phyloP scores from a whole-genome alignment of 177 flowering plant species.

The Vitis hybrid region DNA sequence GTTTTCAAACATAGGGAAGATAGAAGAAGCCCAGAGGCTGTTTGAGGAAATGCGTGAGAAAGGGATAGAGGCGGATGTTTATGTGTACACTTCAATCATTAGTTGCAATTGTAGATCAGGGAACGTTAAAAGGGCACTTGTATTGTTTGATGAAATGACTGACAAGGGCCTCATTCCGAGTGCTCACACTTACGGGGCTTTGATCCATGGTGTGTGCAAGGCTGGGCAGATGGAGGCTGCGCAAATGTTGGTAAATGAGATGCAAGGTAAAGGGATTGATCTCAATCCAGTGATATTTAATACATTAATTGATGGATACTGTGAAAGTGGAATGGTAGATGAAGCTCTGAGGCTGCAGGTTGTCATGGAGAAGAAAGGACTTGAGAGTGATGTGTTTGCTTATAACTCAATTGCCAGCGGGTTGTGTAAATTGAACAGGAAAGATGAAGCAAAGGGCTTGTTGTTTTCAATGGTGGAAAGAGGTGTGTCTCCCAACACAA shows the following conservation, averaged over 20 bases:
- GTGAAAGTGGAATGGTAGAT: slow-evolving; percentile 35
- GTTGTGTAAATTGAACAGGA: slow-evolving; percentile 19
- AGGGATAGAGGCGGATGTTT: slow-evolving; percentile 32
- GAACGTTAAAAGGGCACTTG: slow-evolving; percentile 36
- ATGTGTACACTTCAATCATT: slow-evolving; percentile 35
- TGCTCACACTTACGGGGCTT: slow-evolving; percentile 38
- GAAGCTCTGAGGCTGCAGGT: slow-evolving; percentile 28
- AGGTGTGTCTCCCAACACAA: slow-evolving; percentile 40
- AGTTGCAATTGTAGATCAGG: slow-evolving; percentile 31
- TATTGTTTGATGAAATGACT: slow-evolving; percentile 39
- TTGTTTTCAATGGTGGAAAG: slow-evolving; percentile 52
- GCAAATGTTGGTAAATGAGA: slow-evolving; percentile 31
- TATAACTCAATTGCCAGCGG: slow-evolving; percentile 34
- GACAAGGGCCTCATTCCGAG: slow-evolving; percentile 33
- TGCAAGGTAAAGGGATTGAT: slow-evolving; percentile 34
- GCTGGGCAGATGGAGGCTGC: slow-evolving; percentile 44
- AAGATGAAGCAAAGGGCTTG: slow-evolving; percentile 38
- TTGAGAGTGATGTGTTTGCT: slow-evolving; percentile 27
- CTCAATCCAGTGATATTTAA: slow-evolving; percentile 32
- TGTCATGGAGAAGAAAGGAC: slow-evolving; percentile 33
- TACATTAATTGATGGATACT: slow-evolving; percentile 39
- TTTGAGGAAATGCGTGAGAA: slow-evolving; percentile 44
- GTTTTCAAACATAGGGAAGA: slow-evolving; percentile 16
- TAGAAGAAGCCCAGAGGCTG: slow-evolving; percentile 27
- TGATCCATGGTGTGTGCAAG: slow-evolving; percentile 45